Percentiles rank a stretch among this genome's conserved stretches.
Evolutionary conservation across 2,329 filamentous ascomycete species (phyloP).

Genomic region (Arthrobotrys iridis): DNA sequence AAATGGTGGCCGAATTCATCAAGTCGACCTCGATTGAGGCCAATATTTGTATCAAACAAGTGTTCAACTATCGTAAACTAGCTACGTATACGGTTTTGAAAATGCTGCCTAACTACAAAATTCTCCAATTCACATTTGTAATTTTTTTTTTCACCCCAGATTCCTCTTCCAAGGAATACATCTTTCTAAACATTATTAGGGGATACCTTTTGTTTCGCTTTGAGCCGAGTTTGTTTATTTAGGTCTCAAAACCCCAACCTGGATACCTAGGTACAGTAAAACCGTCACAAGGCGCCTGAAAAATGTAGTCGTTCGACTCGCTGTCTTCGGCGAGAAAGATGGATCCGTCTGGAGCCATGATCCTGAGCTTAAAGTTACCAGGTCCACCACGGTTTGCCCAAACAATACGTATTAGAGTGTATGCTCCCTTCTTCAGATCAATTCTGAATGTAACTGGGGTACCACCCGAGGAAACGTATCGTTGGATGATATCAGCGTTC

Average conservation of each 20-base stretch:
- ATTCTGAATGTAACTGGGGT: slow-evolving; percentile 1
- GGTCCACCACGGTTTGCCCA: slow-evolving; percentile 27
- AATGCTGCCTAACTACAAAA: slow-evolving; percentile 9
- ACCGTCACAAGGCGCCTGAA: slow-evolving; percentile 30
- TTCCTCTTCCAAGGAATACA: not conserved
- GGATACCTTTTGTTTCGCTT: not conserved
- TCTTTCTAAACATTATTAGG: no score
- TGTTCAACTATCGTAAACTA: not conserved
- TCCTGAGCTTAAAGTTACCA: slow-evolving; percentile 35
- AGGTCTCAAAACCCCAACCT: slow-evolving; percentile 28
- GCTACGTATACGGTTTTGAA: not conserved
- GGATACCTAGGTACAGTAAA: slow-evolving; percentile 14
- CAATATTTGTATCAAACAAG: not conserved
- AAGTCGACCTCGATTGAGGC: no score
- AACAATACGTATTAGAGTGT: slow-evolving; percentile 29
- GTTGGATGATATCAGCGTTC: slow-evolving; percentile 49
- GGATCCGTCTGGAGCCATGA: slow-evolving; percentile 20
- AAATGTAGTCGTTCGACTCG: slow-evolving; percentile 26
- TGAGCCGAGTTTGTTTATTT: not conserved
- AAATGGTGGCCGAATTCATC: no score
- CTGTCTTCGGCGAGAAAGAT: slow-evolving; percentile 18
- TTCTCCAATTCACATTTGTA: not conserved
- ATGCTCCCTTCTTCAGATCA: slow-evolving; percentile 35
- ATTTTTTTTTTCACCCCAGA: not conserved
- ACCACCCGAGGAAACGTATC: slow-evolving; percentile 7